Conservation (phyloP, 2,329 filamentous ascomycete species). For the Calonectria hawksworthii region DNA sequence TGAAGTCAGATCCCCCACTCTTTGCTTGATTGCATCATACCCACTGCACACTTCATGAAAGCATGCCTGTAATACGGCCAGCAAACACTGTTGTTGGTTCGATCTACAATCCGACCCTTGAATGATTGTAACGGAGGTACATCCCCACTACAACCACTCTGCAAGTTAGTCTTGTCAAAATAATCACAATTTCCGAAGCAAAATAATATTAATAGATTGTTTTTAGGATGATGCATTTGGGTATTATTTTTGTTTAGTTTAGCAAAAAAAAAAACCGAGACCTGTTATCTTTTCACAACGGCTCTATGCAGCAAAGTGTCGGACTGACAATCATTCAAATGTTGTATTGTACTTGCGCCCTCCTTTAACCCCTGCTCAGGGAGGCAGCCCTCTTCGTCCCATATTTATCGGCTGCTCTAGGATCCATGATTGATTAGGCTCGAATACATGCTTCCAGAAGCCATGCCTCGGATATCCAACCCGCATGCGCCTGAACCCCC, state of each 20-base stretch:
- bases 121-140: too few species aligned
- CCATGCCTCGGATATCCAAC: slow-evolving; percentile 29
- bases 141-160: too few species aligned
- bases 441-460: slow-evolving; percentile 34
- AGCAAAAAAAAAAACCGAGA: too few species aligned
- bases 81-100: background rate
- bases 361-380: background rate
- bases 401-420: slow-evolving; percentile 20
- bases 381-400: background rate
- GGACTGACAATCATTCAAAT: too few species aligned
- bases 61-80: background rate
- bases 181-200: too few species aligned
- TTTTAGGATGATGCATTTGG: too few species aligned
- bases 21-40: background rate
- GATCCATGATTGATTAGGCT: slow-evolving; percentile 35
- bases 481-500: slow-evolving; percentile 28
- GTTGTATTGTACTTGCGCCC: background rate
- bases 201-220: too few species aligned
- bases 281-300: too few species aligned
- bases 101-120: too few species aligned
- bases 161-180: too few species aligned
- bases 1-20: background rate
- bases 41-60: background rate
- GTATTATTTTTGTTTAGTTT: too few species aligned
- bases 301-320: too few species aligned